These are phyloP conservation scores for Leccinum disarticulatum DNA, from an alignment of 768 basidiomycete species.

Conservation along the genomic window DNA sequence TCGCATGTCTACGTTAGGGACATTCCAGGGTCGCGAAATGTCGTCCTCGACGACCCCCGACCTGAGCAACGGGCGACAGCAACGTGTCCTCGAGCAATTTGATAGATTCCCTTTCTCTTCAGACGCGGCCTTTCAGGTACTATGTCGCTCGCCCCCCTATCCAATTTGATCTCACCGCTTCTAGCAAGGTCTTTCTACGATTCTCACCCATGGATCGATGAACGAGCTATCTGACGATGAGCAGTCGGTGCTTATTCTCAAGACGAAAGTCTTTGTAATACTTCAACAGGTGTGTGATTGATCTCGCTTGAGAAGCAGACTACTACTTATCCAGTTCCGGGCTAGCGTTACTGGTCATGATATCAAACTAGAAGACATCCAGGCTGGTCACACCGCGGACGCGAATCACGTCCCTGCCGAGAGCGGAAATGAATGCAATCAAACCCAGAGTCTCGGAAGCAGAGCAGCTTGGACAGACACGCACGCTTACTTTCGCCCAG, in stretches of 20 bases:
- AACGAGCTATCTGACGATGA: slow-evolving; percentile 39
- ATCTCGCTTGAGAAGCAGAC: slow-evolving; percentile 28
- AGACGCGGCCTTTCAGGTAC: slow-evolving; percentile 65
- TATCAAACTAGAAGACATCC: slow-evolving; percentile 32
- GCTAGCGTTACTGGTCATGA: slow-evolving; percentile 32
- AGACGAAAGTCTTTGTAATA: slow-evolving; percentile 68
- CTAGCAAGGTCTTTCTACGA: slow-evolving; percentile 67
- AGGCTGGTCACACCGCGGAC: slow-evolving; percentile 11
- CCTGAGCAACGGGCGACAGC: slow-evolving; percentile 13
- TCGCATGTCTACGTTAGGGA: slow-evolving; percentile 15
- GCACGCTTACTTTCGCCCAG: slow-evolving; percentile 61
- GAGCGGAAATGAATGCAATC: slow-evolving; percentile 22
- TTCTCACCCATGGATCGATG: slow-evolving; percentile 45
- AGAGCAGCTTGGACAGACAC: slow-evolving; percentile 34
- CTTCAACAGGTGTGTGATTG: slow-evolving; percentile 55
- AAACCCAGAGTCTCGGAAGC: slow-evolving; percentile 1
- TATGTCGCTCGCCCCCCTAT: slow-evolving; percentile 7
- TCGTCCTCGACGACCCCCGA: slow-evolving; percentile 14
- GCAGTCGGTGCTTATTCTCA: slow-evolving; percentile 48
- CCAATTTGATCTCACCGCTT: neutral
- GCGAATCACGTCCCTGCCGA: slow-evolving; percentile 12
- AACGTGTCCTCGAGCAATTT: slow-evolving; percentile 35
- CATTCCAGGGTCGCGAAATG: slow-evolving; percentile 12
- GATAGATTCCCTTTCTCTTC: slow-evolving; percentile 49
- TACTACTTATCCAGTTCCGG: slow-evolving; percentile 27